Evolutionary conservation across 2,329 filamentous ascomycete genomes (phyloP).

Genomic region (Fusarium sp.): DNA sequence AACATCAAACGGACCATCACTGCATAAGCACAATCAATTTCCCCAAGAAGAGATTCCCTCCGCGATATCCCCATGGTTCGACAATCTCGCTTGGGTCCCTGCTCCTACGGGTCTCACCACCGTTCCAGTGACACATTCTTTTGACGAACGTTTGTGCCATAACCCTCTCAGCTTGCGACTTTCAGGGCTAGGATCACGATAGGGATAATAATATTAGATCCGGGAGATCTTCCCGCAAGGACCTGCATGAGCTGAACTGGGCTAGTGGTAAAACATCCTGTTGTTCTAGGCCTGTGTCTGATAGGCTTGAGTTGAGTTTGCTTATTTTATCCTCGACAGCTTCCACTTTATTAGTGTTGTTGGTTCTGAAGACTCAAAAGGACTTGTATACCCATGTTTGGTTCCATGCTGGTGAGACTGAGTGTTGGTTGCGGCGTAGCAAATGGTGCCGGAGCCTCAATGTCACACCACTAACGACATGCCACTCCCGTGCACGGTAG

Average conservation of each 20-base stretch:
- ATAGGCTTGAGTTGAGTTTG: slow-evolving; percentile 7
- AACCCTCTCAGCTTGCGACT: neutral
- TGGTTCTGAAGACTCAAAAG: neutral
- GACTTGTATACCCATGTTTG: neutral
- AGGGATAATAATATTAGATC: slow-evolving; percentile 30
- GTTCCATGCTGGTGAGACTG: neutral
- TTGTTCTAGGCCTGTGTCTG: neutral
- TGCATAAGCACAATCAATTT: neutral
- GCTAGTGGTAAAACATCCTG: neutral
- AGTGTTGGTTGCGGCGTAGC: slow-evolving; percentile 5
- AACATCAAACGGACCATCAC: slow-evolving; percentile 9
- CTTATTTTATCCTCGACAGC: neutral
- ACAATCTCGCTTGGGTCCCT: slow-evolving; percentile 42
- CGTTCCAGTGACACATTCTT: slow-evolving; percentile 29
- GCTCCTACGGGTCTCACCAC: slow-evolving; percentile 7
- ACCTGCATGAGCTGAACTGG: slow-evolving; percentile 26
- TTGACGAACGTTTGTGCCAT: slow-evolving; percentile 39
- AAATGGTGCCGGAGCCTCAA: neutral
- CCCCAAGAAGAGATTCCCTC: slow-evolving; percentile 6
- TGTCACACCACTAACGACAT: slow-evolving; percentile 23
- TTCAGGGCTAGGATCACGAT: slow-evolving; percentile 22
- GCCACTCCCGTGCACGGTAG: too few relatives aligned
- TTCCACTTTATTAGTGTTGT: neutral
- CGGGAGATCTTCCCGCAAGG: slow-evolving; percentile 33
- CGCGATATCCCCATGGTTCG: slow-evolving; percentile 38